A percentile compares a stretch with the other conserved stretches of the same genome.
Conservation (phyloP, 768 basidiomycete species). For the Hericium rajendrae region DNA sequence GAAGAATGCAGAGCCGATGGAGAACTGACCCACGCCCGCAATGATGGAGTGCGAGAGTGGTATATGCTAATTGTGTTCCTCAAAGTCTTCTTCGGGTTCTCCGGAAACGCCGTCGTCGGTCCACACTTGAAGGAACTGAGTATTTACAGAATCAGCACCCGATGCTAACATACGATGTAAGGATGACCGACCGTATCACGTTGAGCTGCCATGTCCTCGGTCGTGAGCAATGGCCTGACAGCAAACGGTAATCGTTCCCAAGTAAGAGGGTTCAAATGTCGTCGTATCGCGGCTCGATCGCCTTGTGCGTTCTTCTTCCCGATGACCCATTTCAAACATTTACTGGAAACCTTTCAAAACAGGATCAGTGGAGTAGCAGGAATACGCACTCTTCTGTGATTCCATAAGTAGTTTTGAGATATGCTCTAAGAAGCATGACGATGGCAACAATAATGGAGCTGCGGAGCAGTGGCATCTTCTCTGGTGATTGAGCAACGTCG, state of each 20-base stretch:
- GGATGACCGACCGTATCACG: constrained; percentile 45
- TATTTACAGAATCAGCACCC: constrained; percentile 1
- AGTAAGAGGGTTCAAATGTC: constrained; percentile 49
- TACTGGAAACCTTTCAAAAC: constrained; percentile 36
- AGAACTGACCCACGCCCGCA: too few relatives aligned
- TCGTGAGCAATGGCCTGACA: constrained; percentile 44
- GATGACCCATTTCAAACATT: constrained; percentile 80
- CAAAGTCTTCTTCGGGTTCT: constrained; percentile 36
- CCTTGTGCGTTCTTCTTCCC: constrained; percentile 88
- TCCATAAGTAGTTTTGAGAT: constrained; percentile 76
- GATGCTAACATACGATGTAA: neutral
- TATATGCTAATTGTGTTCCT: constrained; percentile 1
- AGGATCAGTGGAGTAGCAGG: neutral
- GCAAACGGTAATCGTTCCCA: constrained; percentile 74
- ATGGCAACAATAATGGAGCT: constrained; percentile 75
- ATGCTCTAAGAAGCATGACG: constrained; percentile 77
- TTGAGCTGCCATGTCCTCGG: constrained; percentile 53
- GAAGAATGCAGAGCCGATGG: too few relatives aligned
- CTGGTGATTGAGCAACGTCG: constrained; percentile 2
- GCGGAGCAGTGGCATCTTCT: constrained; percentile 34
- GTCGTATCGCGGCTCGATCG: constrained; percentile 66
- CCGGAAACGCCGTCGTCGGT: constrained; percentile 68
- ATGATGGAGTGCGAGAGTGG: too few relatives aligned
- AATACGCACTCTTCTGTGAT: constrained; percentile 81
- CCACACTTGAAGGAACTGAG: constrained; percentile 70